Evolutionary conservation across 2,329 filamentous ascomycete species (phyloP).

Genomic region (Bipolaris cookei): DNA sequence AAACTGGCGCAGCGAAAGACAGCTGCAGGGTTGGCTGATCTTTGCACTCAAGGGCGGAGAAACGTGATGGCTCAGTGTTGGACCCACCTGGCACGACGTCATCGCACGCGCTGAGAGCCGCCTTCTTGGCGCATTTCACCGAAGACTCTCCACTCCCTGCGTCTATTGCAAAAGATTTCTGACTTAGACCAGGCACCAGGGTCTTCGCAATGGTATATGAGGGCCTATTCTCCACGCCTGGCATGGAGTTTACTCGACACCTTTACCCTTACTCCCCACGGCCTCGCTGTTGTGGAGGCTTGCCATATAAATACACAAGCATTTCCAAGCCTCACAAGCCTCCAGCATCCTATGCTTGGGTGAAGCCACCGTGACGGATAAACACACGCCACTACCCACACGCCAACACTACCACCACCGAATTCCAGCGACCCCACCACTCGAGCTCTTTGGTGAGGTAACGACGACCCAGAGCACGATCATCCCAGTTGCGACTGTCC

Average conservation of each 20-base stretch:
- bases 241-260: neutral
- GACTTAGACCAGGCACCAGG: constrained; percentile 1
- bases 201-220: constrained; percentile 10
- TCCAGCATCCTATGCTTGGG: constrained; percentile 28
- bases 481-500: constrained; percentile 14
- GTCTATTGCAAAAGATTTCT: constrained; percentile 12
- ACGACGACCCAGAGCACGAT: constrained; percentile 11
- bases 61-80: constrained; percentile 6
- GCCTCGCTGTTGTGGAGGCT: constrained; percentile 9
- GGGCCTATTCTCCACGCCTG: neutral
- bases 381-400: constrained; percentile 4
- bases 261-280: neutral
- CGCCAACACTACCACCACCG: neutral
- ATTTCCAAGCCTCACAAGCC: constrained; percentile 34
- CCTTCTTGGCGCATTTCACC: constrained; percentile 12
- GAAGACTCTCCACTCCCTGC: constrained; percentile 16
- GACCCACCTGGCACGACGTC: constrained; percentile 21
- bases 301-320: constrained; percentile 30
- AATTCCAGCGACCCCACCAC: constrained; percentile 1
- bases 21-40: constrained; percentile 17
- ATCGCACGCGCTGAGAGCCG: constrained; percentile 17
- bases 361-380: constrained; percentile 28
- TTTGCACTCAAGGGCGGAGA: constrained; percentile 14
- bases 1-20: constrained; percentile 14
- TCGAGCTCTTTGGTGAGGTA: constrained; percentile 3